Percentiles rank a stretch among this genome's conserved stretches.
These are phyloP conservation scores for Cryptococcus sp. DNA, from an alignment of 1,284 basidiomycete species.

Conservation along the genomic window DNA sequence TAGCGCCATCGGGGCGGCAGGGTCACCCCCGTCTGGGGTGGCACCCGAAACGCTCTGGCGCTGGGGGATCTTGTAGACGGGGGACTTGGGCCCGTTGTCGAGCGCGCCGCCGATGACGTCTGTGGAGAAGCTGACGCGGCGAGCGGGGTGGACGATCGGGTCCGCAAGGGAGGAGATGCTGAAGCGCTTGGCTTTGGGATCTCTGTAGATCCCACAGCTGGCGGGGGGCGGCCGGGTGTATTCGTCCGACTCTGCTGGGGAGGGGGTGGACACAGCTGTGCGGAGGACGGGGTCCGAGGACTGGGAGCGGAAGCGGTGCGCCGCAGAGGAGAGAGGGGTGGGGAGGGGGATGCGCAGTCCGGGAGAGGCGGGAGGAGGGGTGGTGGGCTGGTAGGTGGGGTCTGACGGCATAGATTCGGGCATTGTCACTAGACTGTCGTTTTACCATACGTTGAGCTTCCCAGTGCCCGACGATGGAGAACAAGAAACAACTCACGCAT, in stretches of 20 bases:
- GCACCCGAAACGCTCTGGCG: conserved; percentile 1
- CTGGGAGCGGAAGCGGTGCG: conserved; percentile 11
- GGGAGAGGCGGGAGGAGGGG: conserved; percentile 11
- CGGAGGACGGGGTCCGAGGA: not conserved
- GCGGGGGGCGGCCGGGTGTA: too few species aligned
- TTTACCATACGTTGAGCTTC: too few species aligned
- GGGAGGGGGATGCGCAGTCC: conserved; percentile 22
- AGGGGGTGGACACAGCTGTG: too few species aligned
- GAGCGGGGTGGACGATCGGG: conserved; percentile 3
- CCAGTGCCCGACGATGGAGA: too few species aligned
- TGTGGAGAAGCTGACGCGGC: conserved; percentile 12
- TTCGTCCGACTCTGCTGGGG: too few species aligned
- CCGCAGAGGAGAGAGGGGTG: conserved; percentile 31
- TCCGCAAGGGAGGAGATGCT: conserved; percentile 14
- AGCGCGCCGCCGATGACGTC: not conserved
- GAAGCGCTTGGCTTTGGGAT: conserved; percentile 4
- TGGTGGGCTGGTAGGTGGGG: conserved; percentile 4
- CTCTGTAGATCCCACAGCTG: too few species aligned
- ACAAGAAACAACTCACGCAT: too few species aligned
- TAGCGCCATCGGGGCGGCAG: not conserved
- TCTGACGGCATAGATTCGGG: not conserved
- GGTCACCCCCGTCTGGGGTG: not conserved
- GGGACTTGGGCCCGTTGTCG: conserved; percentile 10
- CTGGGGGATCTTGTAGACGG: conserved; percentile 16
- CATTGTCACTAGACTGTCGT: conserved; percentile 1